Conservation (phyloP, 1,284 basidiomycete genomes). For the Ganoderma lingzhi region DNA sequence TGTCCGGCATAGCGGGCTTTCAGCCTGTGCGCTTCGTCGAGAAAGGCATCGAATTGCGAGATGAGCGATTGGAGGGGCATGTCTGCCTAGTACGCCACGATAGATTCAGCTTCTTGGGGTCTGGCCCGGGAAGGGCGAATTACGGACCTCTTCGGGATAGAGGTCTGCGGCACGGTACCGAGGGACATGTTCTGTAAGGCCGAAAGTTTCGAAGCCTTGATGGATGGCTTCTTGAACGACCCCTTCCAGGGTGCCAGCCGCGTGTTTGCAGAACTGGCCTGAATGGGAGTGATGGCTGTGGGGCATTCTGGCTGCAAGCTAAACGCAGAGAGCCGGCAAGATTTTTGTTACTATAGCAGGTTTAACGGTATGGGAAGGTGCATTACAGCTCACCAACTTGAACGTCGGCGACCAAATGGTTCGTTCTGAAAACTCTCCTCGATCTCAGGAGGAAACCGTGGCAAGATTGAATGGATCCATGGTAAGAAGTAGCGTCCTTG, state of each 20-base stretch:
- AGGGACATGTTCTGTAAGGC: slow-evolving; percentile 95
- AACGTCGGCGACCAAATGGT: background rate
- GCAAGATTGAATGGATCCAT: too few species aligned
- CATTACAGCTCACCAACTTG: background rate
- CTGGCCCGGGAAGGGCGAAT: background rate
- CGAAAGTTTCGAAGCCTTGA: slow-evolving; percentile 85
- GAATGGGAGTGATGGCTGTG: slow-evolving; percentile 96
- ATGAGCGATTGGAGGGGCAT: slow-evolving; percentile 56
- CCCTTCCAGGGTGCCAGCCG: slow-evolving; percentile 77
- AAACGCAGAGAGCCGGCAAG: too few species aligned
- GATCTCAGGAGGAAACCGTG: too few species aligned
- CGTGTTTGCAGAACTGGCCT: slow-evolving; percentile 96
- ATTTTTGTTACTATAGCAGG: background rate
- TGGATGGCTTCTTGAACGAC: slow-evolving; percentile 83
- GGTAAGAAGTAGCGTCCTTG: background rate
- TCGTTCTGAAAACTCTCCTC: too few species aligned
- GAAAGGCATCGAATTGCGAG: slow-evolving; percentile 72
- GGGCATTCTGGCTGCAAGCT: slow-evolving; percentile 64
- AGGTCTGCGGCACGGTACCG: slow-evolving; percentile 84
- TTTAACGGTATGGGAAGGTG: too few species aligned
- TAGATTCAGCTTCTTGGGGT: background rate
- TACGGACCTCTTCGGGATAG: slow-evolving; percentile 94
- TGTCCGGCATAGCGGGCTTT: slow-evolving; percentile 63
- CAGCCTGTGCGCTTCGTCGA: slow-evolving; percentile 81
- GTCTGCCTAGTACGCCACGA: slow-evolving; percentile 49